Evolutionary conservation across 139 green algal species (phyloP), one percentile per base, ranked within the genome.

Genomic region (Auxenochlorella pyrenoidosa): DNA sequence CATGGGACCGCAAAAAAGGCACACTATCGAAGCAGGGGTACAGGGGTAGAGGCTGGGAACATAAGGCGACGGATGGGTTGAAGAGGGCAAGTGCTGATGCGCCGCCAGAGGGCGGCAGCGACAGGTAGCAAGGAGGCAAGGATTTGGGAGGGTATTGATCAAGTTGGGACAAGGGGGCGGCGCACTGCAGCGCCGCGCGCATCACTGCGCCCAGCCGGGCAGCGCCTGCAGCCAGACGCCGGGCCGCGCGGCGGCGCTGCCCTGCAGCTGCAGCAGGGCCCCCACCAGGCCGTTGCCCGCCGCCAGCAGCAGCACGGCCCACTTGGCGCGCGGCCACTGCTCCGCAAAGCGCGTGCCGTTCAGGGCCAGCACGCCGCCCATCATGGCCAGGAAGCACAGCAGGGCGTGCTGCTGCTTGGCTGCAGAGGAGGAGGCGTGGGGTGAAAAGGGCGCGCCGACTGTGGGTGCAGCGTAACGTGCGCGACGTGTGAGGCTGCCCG

Each of bases 311-410:
- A 79, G 18, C 30, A 91, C 75, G 30, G 63, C 85, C 38, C 60
- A 84, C 68, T 90, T 86, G 79, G 83, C 44, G 13, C 63, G 68
- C 15, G 68, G 51, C 47, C 79, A 75, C 44, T 70, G 78, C 58
- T 66, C 36, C 38, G 47, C 40, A n/a, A 65, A 68, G 79, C 58
- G 70, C 5, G 38, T 66, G 65, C 30, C 63, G 24, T 44, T 72
- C 28, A 90, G 54, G 0, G 71, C 84, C 79, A 90, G 54, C 30
- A 77, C 36, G 13, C 40, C 88, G 58, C 73, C 75, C 68, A 91
- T 34, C 83, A 91, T 86, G 21, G 59, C 75, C 28, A 90, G 68
- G 68, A 90, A 68, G 83, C 66, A 82, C n/a, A 91, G 76, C 83
- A 86, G 41, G 12, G 84, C 83, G 40, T 87, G 77, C 85, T 91